Percentiles rank a stretch among this genome's conserved stretches.
Evolutionary conservation across 441 rosid species (phyloP).

Genomic region (Corymbia citriodora): DNA sequence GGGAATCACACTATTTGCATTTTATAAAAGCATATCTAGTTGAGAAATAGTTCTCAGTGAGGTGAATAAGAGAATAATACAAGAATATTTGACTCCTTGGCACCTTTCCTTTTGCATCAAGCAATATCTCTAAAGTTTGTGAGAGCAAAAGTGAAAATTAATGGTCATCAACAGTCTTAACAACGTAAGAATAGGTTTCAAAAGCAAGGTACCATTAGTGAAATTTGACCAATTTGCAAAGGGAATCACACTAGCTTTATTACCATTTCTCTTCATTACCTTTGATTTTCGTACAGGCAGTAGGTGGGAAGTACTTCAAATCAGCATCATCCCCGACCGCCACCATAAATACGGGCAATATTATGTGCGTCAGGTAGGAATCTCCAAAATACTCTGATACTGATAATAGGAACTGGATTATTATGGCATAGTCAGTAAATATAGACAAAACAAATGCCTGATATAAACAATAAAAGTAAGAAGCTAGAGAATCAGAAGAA

Average conservation of each 20-base stretch:
- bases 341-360: conserved; percentile 78
- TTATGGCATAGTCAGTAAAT: conserved; percentile 18
- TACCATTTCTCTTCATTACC: conserved; percentile 26
- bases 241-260: neutral
- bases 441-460: neutral
- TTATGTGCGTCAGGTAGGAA: conserved; percentile 72
- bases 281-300: conserved; percentile 57
- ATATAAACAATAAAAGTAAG: neutral
- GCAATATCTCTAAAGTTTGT: neutral
- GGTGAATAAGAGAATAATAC: neutral
- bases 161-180: neutral
- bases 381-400: conserved; percentile 70
- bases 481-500: neutral
- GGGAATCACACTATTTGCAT: neutral
- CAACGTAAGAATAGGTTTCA: neutral
- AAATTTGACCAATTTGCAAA: neutral
- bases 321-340: conserved; percentile 83
- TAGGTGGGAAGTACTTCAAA: conserved; percentile 59
- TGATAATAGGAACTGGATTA: conserved; percentile 77
- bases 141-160: neutral
- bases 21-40: neutral
- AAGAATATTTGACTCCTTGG: neutral
- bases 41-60: neutral
- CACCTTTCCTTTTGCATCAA: neutral
- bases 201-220: neutral